Conservation (phyloP, 768 basidiomycete species). For the Pholiota microspora region DNA sequence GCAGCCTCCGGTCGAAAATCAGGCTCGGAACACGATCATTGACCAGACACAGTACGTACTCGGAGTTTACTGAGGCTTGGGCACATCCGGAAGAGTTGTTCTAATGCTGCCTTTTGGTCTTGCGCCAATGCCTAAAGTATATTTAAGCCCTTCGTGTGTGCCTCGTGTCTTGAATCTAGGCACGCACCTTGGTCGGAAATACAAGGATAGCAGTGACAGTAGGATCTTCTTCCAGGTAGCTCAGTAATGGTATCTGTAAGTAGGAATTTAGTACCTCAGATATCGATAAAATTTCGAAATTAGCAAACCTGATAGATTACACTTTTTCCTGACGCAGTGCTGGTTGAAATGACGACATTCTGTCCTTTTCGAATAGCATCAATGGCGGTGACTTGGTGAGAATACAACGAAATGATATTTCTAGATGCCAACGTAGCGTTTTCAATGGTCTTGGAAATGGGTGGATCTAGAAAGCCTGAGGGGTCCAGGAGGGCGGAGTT, state of each 20-base stretch:
- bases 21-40: too few species aligned
- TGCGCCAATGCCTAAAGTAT: slow-evolving; percentile 74
- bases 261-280: background rate
- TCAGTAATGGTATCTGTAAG: slow-evolving; percentile 66
- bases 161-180: background rate
- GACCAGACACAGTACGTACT: slow-evolving; percentile 32
- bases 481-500: background rate
- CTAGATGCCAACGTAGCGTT: slow-evolving; percentile 56
- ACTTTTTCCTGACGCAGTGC: slow-evolving; percentile 89
- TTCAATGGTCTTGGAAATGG: slow-evolving; percentile 55
- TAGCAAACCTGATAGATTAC: slow-evolving; percentile 73
- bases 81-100: slow-evolving; percentile 60
- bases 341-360: slow-evolving; percentile 86
- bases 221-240: slow-evolving; percentile 58
- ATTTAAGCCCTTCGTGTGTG: too few species aligned
- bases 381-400: slow-evolving; percentile 70
- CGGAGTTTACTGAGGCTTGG: slow-evolving; percentile 60
- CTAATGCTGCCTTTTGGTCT: slow-evolving; percentile 74
- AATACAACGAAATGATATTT: slow-evolving; percentile 66
- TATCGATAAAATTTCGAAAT: background rate
- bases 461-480: slow-evolving; percentile 47
- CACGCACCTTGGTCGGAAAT: slow-evolving; percentile 79
- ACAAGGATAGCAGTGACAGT: slow-evolving; percentile 75
- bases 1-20: too few species aligned
- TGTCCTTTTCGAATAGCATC: slow-evolving; percentile 53